Conservation (phyloP, 306 rosid genomes). For the Trichosanthes cucumerina region DNA sequence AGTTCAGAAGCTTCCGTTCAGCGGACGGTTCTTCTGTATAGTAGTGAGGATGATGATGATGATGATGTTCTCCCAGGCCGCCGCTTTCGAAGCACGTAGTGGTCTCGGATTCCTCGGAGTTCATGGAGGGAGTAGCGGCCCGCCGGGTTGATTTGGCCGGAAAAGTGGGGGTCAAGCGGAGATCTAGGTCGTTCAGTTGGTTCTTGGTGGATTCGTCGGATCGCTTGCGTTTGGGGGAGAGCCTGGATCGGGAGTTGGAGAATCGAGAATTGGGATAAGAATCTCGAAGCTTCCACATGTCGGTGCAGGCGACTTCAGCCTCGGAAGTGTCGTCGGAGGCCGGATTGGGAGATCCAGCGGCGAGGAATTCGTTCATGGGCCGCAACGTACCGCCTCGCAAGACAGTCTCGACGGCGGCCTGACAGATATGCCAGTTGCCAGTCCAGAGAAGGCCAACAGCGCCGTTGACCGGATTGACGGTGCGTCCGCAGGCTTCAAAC, state of each 20-base stretch:
- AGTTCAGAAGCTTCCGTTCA: constrained; percentile 48
- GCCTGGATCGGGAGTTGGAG: constrained; percentile 31
- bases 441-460: constrained; percentile 63
- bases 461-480: constrained; percentile 71
- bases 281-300: constrained; percentile 11
- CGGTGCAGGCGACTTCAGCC: constrained; percentile 5
- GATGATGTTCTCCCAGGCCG: constrained; percentile 26
- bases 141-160: constrained; percentile 37
- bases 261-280: constrained; percentile 21
- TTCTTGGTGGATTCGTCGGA: constrained; percentile 23
- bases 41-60: not conserved
- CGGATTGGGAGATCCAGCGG: not conserved
- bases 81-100: constrained; percentile 59
- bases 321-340: not conserved
- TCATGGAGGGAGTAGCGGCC: constrained; percentile 73
- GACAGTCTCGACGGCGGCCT: constrained; percentile 52
- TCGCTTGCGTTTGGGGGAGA: constrained; percentile 52
- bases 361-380: constrained; percentile 23
- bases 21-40: constrained; percentile 15
- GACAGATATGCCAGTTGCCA: constrained; percentile 78
- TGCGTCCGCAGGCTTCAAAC: constrained; percentile 79
- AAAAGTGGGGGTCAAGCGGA: constrained; percentile 46
- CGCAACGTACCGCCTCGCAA: constrained; percentile 38
- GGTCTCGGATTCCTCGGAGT: constrained; percentile 78
- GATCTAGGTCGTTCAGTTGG: constrained; percentile 54